Evolutionary conservation across 75 land plant genomes (phyloP).

Genomic region (Pinus taeda): DNA sequence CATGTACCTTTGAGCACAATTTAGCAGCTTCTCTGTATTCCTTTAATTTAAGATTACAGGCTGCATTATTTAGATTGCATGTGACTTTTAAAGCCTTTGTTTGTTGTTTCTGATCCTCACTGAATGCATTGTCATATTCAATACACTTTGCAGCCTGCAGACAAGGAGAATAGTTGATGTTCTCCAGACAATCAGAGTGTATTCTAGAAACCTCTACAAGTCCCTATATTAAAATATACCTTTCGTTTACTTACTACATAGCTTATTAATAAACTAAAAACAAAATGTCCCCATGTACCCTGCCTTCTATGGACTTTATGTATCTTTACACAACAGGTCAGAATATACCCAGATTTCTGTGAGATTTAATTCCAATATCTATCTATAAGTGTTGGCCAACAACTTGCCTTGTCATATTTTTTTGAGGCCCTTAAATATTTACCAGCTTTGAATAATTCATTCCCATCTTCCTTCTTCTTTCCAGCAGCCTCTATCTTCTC

Average conservation of each 20-base stretch:
- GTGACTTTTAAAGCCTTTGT: slow-evolving; percentile 31
- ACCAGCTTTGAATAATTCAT: too few species aligned
- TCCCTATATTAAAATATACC: neutral
- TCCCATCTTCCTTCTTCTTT: too few species aligned
- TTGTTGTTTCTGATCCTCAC: slow-evolving; percentile 29
- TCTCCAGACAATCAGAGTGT: neutral
- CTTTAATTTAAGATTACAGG: slow-evolving; percentile 42
- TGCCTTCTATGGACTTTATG: too few species aligned
- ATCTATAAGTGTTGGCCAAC: too few species aligned
- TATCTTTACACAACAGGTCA: too few species aligned
- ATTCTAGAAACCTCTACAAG: too few species aligned
- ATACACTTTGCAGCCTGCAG: slow-evolving; percentile 33
- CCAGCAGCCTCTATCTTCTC: too few species aligned
- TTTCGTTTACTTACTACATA: neutral
- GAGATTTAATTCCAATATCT: too few species aligned
- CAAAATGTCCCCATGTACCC: too few species aligned
- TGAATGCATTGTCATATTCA: slow-evolving; percentile 24
- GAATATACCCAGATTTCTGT: too few species aligned
- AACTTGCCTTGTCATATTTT: too few species aligned
- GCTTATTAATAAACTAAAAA: neutral
- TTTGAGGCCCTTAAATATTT: too few species aligned
- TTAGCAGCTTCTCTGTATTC: slow-evolving; percentile 26
- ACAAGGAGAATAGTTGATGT: neutral
- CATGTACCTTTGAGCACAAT: slow-evolving; percentile 33
- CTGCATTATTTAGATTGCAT: slow-evolving; percentile 43